Conservation (phyloP, 1,139 yeast species). For the Hanseniaspora sp. region DNA sequence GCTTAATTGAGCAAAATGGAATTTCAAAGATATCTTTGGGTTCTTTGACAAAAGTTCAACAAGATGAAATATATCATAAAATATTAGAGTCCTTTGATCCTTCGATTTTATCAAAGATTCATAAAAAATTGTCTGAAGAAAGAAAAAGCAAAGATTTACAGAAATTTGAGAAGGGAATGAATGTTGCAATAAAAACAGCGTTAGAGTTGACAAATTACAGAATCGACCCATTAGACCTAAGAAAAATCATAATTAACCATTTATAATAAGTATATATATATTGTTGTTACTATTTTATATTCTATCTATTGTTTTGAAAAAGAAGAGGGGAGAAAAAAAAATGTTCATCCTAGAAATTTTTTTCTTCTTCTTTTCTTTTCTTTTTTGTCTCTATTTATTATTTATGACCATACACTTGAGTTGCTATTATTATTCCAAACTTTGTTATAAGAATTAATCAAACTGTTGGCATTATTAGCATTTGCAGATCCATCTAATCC, state of each 20-base stretch:
- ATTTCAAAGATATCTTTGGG: neutral
- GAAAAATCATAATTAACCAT: neutral
- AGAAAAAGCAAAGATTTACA: slow-evolving; percentile 48
- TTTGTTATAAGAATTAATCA: slow-evolving; percentile 20
- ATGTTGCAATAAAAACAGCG: slow-evolving; percentile 72
- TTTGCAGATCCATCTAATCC: neutral
- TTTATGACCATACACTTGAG: slow-evolving; percentile 28
- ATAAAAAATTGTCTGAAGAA: slow-evolving; percentile 43
- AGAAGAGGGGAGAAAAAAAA: no score
- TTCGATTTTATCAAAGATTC: slow-evolving; percentile 25
- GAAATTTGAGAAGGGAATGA: slow-evolving; percentile 50
- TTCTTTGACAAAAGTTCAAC: neutral
- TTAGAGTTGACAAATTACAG: slow-evolving; percentile 70
- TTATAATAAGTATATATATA: neutral
- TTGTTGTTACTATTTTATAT: neutral
- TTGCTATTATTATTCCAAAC: slow-evolving; percentile 11
- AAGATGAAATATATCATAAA: slow-evolving; percentile 20
- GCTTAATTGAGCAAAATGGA: neutral
- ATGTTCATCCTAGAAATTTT: neutral
- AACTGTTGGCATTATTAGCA: slow-evolving; percentile 16
- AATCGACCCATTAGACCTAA: slow-evolving; percentile 34
- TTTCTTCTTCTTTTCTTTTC: neutral
- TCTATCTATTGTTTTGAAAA: neutral
- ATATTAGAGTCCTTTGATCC: slow-evolving; percentile 51
- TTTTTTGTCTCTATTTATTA: no score